These are phyloP conservation scores for Pisolithus albus DNA, from an alignment of 768 basidiomycete genomes.

Conservation along the genomic window DNA sequence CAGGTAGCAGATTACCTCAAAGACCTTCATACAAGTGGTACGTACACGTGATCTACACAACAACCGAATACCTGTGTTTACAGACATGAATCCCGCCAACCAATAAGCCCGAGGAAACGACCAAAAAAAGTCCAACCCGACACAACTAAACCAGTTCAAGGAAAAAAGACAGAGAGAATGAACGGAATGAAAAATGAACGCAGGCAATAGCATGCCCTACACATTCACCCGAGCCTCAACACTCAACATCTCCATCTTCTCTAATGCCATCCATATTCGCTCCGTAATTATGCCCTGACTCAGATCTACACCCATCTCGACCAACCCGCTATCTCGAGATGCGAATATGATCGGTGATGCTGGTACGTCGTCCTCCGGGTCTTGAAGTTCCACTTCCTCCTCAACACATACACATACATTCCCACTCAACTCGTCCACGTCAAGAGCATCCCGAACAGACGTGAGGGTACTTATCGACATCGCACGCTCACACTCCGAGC, in stretches of 20 bases:
- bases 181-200: background rate
- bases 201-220: background rate
- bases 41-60: too few relatives aligned
- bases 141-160: too few relatives aligned
- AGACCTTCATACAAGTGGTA: too few relatives aligned
- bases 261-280: slow-evolving; percentile 16
- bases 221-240: too few relatives aligned
- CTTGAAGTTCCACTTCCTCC: too few relatives aligned
- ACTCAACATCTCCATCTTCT: slow-evolving; percentile 16
- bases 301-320: background rate
- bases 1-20: too few relatives aligned
- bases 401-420: too few relatives aligned
- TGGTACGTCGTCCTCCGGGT: background rate
- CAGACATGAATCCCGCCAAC: too few relatives aligned
- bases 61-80: too few relatives aligned
- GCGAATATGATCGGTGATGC: background rate
- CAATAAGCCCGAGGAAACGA: too few relatives aligned
- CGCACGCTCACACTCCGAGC: slow-evolving; percentile 7
- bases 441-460: slow-evolving; percentile 3
- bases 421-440: background rate
- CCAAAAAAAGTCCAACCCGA: too few relatives aligned
- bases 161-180: background rate
- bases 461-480: slow-evolving; percentile 18
- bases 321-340: background rate
- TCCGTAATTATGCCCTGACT: slow-evolving; percentile 1